Base-by-base conservation (phyloP, 306 rosid genomes). In the Fragaria ananassa region DNA sequence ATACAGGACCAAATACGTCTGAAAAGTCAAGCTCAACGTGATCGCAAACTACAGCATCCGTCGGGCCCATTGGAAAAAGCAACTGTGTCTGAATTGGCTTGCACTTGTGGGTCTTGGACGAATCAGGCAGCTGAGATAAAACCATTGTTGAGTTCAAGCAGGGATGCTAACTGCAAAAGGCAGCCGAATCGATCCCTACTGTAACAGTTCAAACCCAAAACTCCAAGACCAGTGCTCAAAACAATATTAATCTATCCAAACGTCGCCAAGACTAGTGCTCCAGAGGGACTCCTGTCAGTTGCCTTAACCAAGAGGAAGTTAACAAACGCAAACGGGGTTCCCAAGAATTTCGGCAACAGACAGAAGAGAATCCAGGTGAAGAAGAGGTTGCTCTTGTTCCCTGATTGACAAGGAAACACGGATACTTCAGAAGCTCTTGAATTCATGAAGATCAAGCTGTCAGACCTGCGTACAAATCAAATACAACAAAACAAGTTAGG, bases 351-450 rank as follows among this genome's bases (percentile, higher is more conserved):
- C 4, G 98, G 98, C 82, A 91, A 77, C 71, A 91, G 75, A 91
- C 87, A 90, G 79, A 88, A 82, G 82, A 92, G 75, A 88, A 92
- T 90, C 93, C 95, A 88, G 86, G 81, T 85, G 86, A 85, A 93
- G 91, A 86, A 89, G 85, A 87, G 86, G 90, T 50, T 35, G 89
- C 72, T 91, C 84, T 89, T 88, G 98, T 92, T 94, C 92, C 97
- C 98, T 94, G 92, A 84, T 73, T 54, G 75, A 87, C 96, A 94
- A 97, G 98, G 91, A 94, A 94, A 96, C 83, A 83, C 85, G 85
- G 85, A 86, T 86, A 83, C 90, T 83, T 84, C 97, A 84, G 88
- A 72, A 81, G 86, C 74, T 89, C 80, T 87, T 89, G 97, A 92
- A 94, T 81, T 94, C 98, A 94, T 94, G 97, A 94, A 94, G 97